These are phyloP conservation scores for Rhizopus arrhizus DNA, from an alignment of 371 early-diverging fungal species.

Conservation along the genomic window DNA sequence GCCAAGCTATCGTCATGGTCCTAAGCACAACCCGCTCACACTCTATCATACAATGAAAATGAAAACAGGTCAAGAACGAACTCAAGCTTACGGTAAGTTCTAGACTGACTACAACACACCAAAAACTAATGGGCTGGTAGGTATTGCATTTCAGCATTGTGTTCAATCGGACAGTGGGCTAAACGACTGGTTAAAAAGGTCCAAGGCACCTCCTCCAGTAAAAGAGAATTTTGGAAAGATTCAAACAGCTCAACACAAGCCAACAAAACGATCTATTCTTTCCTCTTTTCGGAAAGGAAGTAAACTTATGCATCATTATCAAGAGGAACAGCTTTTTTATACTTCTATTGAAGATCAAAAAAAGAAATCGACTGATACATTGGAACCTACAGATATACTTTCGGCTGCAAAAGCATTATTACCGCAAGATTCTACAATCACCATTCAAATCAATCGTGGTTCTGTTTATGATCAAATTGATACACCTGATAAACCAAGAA, in stretches of 20 bases:
- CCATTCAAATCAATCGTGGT: constrained; percentile 1
- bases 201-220: constrained; percentile 12
- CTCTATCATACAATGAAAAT: constrained; percentile 57
- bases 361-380: constrained; percentile 20
- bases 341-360: constrained; percentile 15
- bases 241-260: constrained; percentile 7
- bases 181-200: constrained; percentile 38
- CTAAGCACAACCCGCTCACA: constrained; percentile 42
- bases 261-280: constrained; percentile 20
- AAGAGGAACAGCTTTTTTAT: constrained; percentile 14
- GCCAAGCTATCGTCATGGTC: constrained; percentile 42
- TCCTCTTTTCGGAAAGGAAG: background rate
- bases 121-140: constrained; percentile 14
- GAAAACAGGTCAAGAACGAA: constrained; percentile 29
- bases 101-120: background rate
- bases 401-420: constrained; percentile 39
- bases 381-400: constrained; percentile 33
- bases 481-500: constrained; percentile 35
- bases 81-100: constrained; percentile 42
- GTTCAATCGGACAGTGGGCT: constrained; percentile 47
- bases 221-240: constrained; percentile 21
- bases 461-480: constrained; percentile 45
- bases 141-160: constrained; percentile 47
- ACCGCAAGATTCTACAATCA: constrained; percentile 26
- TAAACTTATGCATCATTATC: background rate